A percentile compares a stretch with the other conserved stretches of the same genome.
Evolutionary conservation across 306 rosid genomes (phyloP).

Genomic region (Medicago truncatula): DNA sequence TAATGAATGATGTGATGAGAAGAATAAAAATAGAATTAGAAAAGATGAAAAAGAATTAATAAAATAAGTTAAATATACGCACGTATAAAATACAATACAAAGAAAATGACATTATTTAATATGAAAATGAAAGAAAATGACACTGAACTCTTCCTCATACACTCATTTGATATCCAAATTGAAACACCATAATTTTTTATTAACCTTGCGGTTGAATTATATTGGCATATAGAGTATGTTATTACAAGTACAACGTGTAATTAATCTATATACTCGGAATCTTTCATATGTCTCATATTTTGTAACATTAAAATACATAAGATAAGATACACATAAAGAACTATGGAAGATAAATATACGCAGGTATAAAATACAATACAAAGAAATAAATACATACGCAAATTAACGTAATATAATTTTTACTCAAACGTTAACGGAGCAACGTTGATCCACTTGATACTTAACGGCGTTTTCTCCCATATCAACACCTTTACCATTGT

Average conservation of each 20-base stretch:
- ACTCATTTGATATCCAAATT: no score
- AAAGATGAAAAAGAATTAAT: no score
- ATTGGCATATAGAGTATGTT: not conserved
- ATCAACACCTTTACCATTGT: slow-evolving; percentile 37
- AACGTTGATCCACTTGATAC: slow-evolving; percentile 69
- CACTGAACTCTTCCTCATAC: no score
- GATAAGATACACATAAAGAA: not conserved
- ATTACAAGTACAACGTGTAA: slow-evolving; percentile 34
- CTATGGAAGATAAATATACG: slow-evolving; percentile 29
- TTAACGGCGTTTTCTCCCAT: slow-evolving; percentile 70
- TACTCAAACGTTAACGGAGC: slow-evolving; percentile 72
- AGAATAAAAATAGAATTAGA: no score
- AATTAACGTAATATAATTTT: not conserved
- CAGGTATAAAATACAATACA: slow-evolving; percentile 24
- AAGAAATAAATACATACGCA: not conserved
- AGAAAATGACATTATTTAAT: no score
- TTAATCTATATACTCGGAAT: slow-evolving; percentile 48
- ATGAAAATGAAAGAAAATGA: no score
- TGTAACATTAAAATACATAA: slow-evolving; percentile 47
- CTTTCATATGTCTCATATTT: slow-evolving; percentile 12
- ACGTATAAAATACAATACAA: no score
- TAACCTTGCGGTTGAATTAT: not conserved
- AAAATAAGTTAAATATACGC: no score
- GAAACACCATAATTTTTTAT: not conserved
- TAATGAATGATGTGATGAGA: no score